These are phyloP conservation scores for Nothopassalora personata DNA, from an alignment of 2,329 filamentous ascomycete species.

Conservation along the genomic window DNA sequence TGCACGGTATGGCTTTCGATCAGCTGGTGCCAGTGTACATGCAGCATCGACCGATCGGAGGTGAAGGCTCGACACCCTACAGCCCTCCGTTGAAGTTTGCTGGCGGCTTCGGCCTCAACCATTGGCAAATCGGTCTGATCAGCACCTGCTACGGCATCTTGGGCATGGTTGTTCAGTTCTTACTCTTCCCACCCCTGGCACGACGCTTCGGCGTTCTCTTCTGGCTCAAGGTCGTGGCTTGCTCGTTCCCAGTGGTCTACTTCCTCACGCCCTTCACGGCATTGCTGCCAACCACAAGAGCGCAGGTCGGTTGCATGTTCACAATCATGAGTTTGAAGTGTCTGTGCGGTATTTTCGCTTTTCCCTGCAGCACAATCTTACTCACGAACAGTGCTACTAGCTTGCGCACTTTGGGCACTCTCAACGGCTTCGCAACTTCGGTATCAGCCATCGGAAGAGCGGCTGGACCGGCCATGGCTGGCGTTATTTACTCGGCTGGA, in stretches of 20 bases:
- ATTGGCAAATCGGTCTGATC: slow-evolving; percentile 73
- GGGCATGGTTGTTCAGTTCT: slow-evolving; percentile 78
- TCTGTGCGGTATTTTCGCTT: slow-evolving; percentile 72
- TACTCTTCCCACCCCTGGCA: slow-evolving; percentile 74
- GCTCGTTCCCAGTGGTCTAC: slow-evolving; percentile 70
- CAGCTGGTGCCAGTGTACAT: slow-evolving; percentile 71
- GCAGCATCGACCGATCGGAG: slow-evolving; percentile 55
- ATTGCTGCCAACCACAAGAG: slow-evolving; percentile 48
- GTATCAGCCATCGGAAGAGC: slow-evolving; percentile 76
- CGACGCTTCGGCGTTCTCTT: slow-evolving; percentile 65
- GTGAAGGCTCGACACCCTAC: slow-evolving; percentile 39
- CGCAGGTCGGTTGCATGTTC: slow-evolving; percentile 59
- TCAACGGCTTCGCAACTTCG: slow-evolving; percentile 86
- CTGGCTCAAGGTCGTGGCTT: slow-evolving; percentile 63
- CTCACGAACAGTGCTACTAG: slow-evolving; percentile 80
- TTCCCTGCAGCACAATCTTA: slow-evolving; percentile 84
- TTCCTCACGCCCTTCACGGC: slow-evolving; percentile 75
- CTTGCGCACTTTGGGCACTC: slow-evolving; percentile 71
- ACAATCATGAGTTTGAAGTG: slow-evolving; percentile 68
- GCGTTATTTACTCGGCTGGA: slow-evolving; percentile 69
- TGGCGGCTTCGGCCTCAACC: slow-evolving; percentile 69
- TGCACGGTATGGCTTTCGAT: slow-evolving; percentile 24
- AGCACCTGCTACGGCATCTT: slow-evolving; percentile 78
- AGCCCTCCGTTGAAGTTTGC: slow-evolving; percentile 68
- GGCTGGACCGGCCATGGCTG: slow-evolving; percentile 68